phyloP scores from a whole-genome alignment of 768 basidiomycete species.

The Lactarius psammicola region DNA sequence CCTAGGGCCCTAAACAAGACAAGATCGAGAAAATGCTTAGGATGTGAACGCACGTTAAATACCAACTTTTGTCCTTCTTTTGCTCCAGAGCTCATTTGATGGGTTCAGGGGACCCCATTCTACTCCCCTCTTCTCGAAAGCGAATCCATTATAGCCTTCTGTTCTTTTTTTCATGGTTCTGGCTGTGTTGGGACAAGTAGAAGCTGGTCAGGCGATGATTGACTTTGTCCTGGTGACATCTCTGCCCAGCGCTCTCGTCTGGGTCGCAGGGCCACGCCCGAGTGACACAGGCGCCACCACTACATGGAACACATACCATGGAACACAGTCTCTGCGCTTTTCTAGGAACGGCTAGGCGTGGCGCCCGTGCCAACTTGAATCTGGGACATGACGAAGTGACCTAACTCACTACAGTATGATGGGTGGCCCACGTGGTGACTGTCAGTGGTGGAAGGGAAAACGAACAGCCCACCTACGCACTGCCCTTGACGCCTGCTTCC shows the following conservation, averaged over 20 bases:
- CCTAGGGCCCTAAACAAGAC: conserved; percentile 8
- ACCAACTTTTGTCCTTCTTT: background rate
- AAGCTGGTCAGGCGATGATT: background rate
- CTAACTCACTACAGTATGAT: background rate
- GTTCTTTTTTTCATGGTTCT: background rate
- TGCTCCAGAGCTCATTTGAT: background rate
- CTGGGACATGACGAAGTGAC: background rate
- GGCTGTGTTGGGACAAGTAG: background rate
- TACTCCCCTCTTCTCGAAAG: conserved; percentile 6
- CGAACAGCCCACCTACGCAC: background rate
- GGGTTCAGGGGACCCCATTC: background rate
- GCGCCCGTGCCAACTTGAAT: background rate
- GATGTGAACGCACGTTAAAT: background rate
- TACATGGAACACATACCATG: background rate
- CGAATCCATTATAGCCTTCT: conserved; percentile 5
- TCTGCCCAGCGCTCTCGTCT: background rate
- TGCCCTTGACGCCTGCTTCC: background rate
- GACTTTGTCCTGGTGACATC: background rate
- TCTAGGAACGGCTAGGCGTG: conserved; percentile 19
- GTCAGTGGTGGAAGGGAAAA: background rate
- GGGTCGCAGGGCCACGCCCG: background rate
- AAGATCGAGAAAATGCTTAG: conserved; percentile 2
- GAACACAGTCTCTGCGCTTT: background rate
- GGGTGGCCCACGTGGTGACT: conserved; percentile 12
- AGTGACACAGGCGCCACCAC: background rate